These are phyloP conservation scores for Psidium guajava DNA, from an alignment of 345 rosid species.

Conservation along the genomic window DNA sequence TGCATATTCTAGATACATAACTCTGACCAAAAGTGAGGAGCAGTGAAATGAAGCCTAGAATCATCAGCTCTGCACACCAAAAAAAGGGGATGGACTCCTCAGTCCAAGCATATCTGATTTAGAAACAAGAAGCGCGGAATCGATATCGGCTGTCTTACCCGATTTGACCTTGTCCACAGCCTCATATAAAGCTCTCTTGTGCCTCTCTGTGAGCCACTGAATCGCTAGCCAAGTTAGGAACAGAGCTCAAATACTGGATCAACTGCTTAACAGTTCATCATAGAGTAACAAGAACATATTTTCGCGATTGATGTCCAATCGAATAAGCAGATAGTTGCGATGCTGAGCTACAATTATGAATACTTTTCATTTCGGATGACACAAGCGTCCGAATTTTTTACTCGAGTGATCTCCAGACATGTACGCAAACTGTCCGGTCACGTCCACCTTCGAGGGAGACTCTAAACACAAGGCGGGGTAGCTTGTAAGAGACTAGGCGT, in stretches of 20 bases:
- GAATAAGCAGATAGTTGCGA: neutral
- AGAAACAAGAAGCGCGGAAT: neutral
- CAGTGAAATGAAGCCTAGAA: slow-evolving; percentile 88
- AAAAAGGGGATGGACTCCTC: neutral
- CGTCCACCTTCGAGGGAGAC: neutral
- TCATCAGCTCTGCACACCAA: slow-evolving; percentile 68
- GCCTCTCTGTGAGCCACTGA: slow-evolving; percentile 70
- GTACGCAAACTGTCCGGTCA: neutral
- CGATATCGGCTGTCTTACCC: slow-evolving; percentile 21
- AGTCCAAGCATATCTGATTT: neutral
- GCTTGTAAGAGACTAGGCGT: neutral
- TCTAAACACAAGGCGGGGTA: neutral
- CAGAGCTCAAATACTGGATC: neutral
- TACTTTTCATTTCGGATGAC: neutral
- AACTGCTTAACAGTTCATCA: neutral
- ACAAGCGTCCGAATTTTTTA: neutral
- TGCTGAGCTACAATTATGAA: neutral
- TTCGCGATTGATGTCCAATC: neutral
- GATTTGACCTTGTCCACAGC: slow-evolving; percentile 87
- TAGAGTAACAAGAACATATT: neutral
- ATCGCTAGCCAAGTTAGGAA: neutral
- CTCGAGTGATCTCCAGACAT: neutral
- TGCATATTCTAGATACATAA: slow-evolving; percentile 51
- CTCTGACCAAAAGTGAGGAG: slow-evolving; percentile 68
- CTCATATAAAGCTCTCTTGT: slow-evolving; percentile 70